Base-by-base conservation (phyloP, 306 rosid genomes). In the Hippophae rhamnoides region DNA sequence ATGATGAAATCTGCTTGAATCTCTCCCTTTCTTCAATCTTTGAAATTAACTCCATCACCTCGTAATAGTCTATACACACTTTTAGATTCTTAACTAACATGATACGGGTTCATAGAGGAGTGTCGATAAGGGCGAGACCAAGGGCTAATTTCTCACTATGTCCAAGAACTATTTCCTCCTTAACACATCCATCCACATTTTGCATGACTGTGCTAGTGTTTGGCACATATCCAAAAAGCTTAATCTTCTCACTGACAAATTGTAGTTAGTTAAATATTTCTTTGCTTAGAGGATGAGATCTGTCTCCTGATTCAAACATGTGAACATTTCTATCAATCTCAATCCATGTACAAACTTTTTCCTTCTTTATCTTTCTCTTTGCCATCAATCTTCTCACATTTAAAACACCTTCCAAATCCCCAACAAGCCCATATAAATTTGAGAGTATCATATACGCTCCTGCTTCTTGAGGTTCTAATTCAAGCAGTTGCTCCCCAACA, bases 401-500 rank as follows among this genome's bases (percentile, higher is more conserved):
- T 3, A 60, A 57, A 49, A 69, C 61, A 31, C 47, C 56, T 56
- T 65, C 48, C 52, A 64, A 58, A 52, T 69, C 71, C 60, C 74
- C 79, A 49, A 63, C 67, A 9, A 58, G 65, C 46, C 72, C 69
- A 45, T 70, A 70, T 55, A 69, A 61, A 57, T 65, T 75, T 31
- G 76, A 70, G 18, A 60, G 41, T 56, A 74, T 56, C 79, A 70
- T 61, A 62, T 56, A 70, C 13, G 76, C 71, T 13, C 80, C 76
- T 40, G 72, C 64, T 56, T 66, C 76, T 61, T 61, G 51, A 9
- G 76, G 69, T 61, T 70, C 65, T 59, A 60, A 66, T 45, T 61
- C 61, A 7, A 65, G 50, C 40, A 75, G 42, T 53, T 54, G 52
- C 46, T 61, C 51, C 7, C 72, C 76, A 41, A 57, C 66, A 46